Percentiles rank a stretch among this genome's conserved stretches.
phyloP scores from a whole-genome alignment of 2,329 filamentous ascomycete genomes.

The Alternaria metachromatica region DNA sequence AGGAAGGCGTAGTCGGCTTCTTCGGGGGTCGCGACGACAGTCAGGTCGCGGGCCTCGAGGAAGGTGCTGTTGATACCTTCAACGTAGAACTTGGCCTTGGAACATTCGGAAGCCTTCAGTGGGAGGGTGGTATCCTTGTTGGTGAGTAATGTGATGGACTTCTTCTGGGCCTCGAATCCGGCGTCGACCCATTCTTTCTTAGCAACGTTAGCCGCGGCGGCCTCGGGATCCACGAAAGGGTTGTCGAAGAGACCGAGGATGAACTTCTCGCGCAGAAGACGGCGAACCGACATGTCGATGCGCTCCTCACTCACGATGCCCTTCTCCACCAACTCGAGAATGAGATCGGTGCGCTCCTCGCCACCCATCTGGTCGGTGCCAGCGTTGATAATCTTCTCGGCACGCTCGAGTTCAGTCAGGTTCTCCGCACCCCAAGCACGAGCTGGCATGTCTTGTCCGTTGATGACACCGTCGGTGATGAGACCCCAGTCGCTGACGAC shows the following conservation, averaged over 20 bases:
- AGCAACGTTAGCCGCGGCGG: conserved; percentile 53
- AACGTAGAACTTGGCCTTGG: conserved; percentile 45
- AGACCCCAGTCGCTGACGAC: conserved; percentile 62
- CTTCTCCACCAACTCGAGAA: conserved; percentile 56
- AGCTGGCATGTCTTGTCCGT: conserved; percentile 56
- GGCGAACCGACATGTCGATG: conserved; percentile 56
- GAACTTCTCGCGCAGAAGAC: conserved; percentile 60
- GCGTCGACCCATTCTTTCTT: conserved; percentile 52
- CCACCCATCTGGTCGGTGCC: conserved; percentile 63
- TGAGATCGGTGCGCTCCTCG: conserved; percentile 56
- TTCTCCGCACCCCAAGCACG: conserved; percentile 60
- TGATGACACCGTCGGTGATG: conserved; percentile 54
- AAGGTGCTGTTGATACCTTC: conserved; percentile 45
- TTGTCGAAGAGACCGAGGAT: conserved; percentile 60
- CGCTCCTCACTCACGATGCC: conserved; percentile 53
- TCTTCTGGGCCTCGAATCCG: conserved; percentile 49
- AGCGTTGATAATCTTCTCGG: conserved; percentile 55
- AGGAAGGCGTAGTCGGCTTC: conserved; percentile 54
- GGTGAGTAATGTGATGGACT: conserved; percentile 46
- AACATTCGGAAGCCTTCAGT: conserved; percentile 19
- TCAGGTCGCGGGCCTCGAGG: conserved; percentile 40
- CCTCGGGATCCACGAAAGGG: conserved; percentile 57
- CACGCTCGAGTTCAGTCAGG: conserved; percentile 53
- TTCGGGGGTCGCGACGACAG: conserved; percentile 43
- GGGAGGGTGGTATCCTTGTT: conserved; percentile 45